Evolutionary conservation across 805 yeast genomes (phyloP), one percentile per base, ranked within the genome.

Genomic region (Sugiyamaella marilandica): DNA sequence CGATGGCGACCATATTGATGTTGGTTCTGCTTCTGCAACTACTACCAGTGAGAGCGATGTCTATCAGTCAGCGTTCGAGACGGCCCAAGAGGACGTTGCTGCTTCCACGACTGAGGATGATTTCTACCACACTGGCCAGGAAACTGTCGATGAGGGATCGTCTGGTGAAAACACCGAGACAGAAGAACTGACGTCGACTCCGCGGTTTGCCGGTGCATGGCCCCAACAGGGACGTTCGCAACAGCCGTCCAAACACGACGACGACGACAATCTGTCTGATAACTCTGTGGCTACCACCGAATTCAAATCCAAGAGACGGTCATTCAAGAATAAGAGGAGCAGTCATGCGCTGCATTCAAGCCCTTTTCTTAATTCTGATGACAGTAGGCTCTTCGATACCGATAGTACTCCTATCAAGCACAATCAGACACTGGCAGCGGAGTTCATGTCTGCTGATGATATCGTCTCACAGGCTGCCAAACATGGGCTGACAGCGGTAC

Each of bases 141-240:
- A 64, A 44, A 59, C 68, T 11, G 49, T 60, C 49, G 61, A 55
- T 11, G 63, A 55, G 45, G 51, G 41, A 10, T 57, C 58, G 21
- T 54, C 56, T 14, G 69, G 58, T 34, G 65, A 58, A 19, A 59
- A 60, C 36, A 66, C 70, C 2, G 70, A 67, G 47, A 64, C 67
- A 18, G 70, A 67, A 43, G 56, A 37, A 11, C 45, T 37, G 19
- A 10, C 47, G 14, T 26, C 33, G 5, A 33, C 41, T 31, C 49
- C 50, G 4, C 46, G 57, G 2, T 50, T 56, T 18, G 54, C 62
- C 2, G 36, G 37, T 33, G 52, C 47, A 13, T 39, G 43, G 43
- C 21, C 43, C 5, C 43, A 39, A 39, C 16, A 16, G 16, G 5
- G 5, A 24, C n/a, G 33, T 26, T 32, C 16, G n/a, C 16, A 31